These are phyloP conservation scores for Neofusicoccum kwambonambiense DNA, from an alignment of 2,329 filamentous ascomycete genomes.

Conservation along the genomic window DNA sequence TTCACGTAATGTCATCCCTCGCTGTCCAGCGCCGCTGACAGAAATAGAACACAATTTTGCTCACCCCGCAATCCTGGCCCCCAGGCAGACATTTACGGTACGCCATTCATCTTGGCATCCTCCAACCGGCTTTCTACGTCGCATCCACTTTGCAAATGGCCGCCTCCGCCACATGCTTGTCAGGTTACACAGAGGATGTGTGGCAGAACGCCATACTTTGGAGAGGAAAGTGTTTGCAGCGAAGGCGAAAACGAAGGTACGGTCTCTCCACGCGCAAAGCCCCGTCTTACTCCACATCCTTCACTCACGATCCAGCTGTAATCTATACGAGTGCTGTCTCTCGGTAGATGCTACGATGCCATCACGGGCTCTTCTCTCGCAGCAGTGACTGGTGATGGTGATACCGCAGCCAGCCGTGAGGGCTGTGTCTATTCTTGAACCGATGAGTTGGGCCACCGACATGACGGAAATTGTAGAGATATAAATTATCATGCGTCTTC, in stretches of 20 bases:
- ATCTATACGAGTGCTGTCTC: slow-evolving; percentile 6
- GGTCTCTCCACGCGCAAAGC: slow-evolving; percentile 3
- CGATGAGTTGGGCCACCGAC: background rate
- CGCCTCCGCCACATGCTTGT: background rate
- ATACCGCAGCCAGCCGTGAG: background rate
- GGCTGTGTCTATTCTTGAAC: background rate
- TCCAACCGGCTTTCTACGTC: background rate
- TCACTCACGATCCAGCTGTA: background rate
- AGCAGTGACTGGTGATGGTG: background rate
- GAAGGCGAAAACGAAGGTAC: background rate
- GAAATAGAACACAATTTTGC: background rate
- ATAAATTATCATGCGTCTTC: background rate
- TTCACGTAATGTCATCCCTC: background rate
- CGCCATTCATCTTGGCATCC: background rate
- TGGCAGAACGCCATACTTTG: background rate
- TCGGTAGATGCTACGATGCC: slow-evolving; percentile 8
- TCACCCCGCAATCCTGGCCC: background rate
- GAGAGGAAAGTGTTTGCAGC: background rate
- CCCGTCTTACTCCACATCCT: background rate
- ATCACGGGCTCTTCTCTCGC: background rate
- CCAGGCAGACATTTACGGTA: background rate
- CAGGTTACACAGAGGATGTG: background rate
- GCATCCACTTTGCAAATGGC: background rate
- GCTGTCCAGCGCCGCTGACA: background rate
- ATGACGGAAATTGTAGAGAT: background rate